Evolutionary conservation across 306 rosid species (phyloP).

Genomic region (Elaeagnus macrophylla): DNA sequence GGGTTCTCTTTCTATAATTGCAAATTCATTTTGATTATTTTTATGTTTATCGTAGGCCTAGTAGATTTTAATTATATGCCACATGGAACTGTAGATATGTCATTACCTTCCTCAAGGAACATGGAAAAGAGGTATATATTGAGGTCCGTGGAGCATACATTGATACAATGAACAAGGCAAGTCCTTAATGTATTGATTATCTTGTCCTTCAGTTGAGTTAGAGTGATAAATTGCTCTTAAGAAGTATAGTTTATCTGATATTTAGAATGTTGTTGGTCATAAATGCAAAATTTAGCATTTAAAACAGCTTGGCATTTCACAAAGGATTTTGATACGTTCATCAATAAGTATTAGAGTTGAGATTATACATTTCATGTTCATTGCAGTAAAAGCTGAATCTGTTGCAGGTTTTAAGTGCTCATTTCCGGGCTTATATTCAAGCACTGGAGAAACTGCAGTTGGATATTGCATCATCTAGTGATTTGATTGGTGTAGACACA

Average conservation of each 20-base stretch:
- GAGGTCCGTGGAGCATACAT: conserved; percentile 89
- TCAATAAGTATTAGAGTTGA: not conserved
- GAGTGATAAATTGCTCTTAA: not conserved
- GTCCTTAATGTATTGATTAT: conserved; percentile 9
- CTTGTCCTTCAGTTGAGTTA: not conserved
- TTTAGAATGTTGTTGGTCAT: too few species aligned
- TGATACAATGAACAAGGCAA: conserved; percentile 93
- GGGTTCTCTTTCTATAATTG: conserved; percentile 10
- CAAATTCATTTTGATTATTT: conserved; percentile 13
- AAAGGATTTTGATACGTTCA: not conserved
- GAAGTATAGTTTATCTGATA: too few species aligned
- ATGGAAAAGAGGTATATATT: conserved; percentile 73
- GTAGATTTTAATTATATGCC: conserved; percentile 21
- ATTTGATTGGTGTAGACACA: conserved; percentile 94
- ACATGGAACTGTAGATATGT: conserved; percentile 54
- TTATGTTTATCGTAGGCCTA: not conserved
- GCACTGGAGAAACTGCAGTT: conserved; percentile 88
- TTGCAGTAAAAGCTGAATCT: conserved; percentile 15
- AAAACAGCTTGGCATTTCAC: not conserved
- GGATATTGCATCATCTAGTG: conserved; percentile 91
- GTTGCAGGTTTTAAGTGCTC: conserved; percentile 94
- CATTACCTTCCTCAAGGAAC: conserved; percentile 79
- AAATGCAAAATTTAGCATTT: too few species aligned
- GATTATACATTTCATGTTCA: not conserved
- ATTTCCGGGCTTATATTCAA: conserved; percentile 89